These are phyloP conservation scores for Taiozyma sp. DNA, from an alignment of 1,139 yeast species.

Conservation along the genomic window DNA sequence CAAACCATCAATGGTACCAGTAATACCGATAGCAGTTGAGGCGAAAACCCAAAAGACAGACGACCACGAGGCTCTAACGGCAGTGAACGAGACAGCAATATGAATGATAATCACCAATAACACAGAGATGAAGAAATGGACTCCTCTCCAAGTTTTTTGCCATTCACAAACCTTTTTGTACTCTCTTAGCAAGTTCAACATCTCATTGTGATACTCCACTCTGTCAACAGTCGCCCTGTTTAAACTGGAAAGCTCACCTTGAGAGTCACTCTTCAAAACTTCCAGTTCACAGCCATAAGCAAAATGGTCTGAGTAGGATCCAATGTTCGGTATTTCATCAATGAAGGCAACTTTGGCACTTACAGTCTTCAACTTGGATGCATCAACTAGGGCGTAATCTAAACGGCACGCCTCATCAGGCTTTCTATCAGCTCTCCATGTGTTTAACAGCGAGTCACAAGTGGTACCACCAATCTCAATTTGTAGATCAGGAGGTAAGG, in stretches of 20 bases:
- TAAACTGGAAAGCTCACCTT: slow-evolving; percentile 4
- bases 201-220: slow-evolving; percentile 43
- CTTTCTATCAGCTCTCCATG: slow-evolving; percentile 68
- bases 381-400: slow-evolving; percentile 82
- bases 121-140: slow-evolving; percentile 58
- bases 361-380: slow-evolving; percentile 42
- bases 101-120: slow-evolving; percentile 43
- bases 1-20: slow-evolving; percentile 73
- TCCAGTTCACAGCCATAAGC: slow-evolving; percentile 64
- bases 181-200: slow-evolving; percentile 45
- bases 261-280: slow-evolving; percentile 11
- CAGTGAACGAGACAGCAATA: slow-evolving; percentile 57
- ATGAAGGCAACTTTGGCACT: slow-evolving; percentile 69
- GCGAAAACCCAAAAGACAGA: slow-evolving; percentile 52
- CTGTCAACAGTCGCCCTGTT: slow-evolving; percentile 2
- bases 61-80: slow-evolving; percentile 49
- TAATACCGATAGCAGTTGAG: slow-evolving; percentile 45
- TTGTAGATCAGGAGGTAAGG: slow-evolving; percentile 62
- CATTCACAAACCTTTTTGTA: slow-evolving; percentile 51
- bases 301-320: slow-evolving; percentile 90
- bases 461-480: slow-evolving; percentile 74
- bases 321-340: slow-evolving; percentile 54
- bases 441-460: slow-evolving; percentile 80
- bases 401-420: slow-evolving; percentile 79
- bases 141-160: slow-evolving; percentile 61